Evolutionary conservation across 2,329 filamentous ascomycete species (phyloP).

Genomic region (Aspergillus versicolor): DNA sequence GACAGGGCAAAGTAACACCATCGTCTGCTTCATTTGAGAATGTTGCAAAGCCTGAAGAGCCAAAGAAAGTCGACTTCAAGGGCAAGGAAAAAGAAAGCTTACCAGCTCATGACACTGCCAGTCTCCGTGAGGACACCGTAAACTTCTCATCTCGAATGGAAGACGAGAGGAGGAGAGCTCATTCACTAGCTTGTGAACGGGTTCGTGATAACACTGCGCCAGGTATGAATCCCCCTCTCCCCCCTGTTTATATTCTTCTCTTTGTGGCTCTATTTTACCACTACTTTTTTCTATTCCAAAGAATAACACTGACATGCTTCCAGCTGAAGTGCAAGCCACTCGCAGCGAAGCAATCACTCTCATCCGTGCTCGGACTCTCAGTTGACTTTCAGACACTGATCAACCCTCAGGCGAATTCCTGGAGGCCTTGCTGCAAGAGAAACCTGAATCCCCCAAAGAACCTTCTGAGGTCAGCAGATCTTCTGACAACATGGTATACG

Average conservation of each 20-base stretch:
- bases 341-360: constrained; percentile 16
- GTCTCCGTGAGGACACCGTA: not conserved
- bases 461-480: not conserved
- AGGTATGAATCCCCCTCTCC: not conserved
- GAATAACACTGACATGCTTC: not conserved
- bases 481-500: not conserved
- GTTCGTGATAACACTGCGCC: not conserved
- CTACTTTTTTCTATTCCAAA: not conserved
- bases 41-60: not conserved
- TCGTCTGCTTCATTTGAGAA: not conserved
- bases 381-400: constrained; percentile 7
- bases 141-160: not conserved
- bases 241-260: not conserved
- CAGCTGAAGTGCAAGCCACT: not conserved
- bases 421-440: too few species aligned
- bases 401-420: not conserved
- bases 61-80: not conserved
- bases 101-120: not conserved
- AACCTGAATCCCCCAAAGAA: not conserved
- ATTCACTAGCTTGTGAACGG: not conserved
- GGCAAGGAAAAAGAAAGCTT: not conserved
- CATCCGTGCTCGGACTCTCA: constrained; percentile 14
- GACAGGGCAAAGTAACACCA: not conserved
- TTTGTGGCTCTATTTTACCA: not conserved
- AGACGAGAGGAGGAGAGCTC: not conserved